A percentile compares a stretch with the other conserved stretches of the same genome.
These are phyloP conservation scores for Metschnikowia drakensbergensis DNA, from an alignment of 805 yeast species.

Conservation along the genomic window DNA sequence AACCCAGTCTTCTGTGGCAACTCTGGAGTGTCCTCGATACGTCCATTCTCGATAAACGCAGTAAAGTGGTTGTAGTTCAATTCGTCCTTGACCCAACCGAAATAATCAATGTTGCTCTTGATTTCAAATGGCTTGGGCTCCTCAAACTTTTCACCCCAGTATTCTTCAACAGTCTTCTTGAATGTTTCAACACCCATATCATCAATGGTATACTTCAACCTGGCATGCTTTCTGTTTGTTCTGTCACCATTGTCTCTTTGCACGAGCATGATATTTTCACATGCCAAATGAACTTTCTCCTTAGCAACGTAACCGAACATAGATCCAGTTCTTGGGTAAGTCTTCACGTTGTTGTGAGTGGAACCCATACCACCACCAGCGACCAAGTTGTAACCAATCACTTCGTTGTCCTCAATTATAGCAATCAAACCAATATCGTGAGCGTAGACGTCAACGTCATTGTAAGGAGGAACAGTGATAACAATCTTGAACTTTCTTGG, in stretches of 20 bases:
- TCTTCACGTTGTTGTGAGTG: slow-evolving; percentile 93
- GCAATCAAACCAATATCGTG: slow-evolving; percentile 93
- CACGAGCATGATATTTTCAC: slow-evolving; percentile 89
- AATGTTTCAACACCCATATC: slow-evolving; percentile 86
- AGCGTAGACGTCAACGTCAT: slow-evolving; percentile 95
- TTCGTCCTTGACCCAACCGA: slow-evolving; percentile 92
- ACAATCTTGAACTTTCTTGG: slow-evolving; percentile 96
- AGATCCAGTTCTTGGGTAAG: slow-evolving; percentile 94
- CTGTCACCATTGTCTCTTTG: slow-evolving; percentile 96
- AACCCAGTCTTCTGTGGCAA: slow-evolving; percentile 88
- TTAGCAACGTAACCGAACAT: slow-evolving; percentile 69
- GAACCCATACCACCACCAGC: slow-evolving; percentile 99
- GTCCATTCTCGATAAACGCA: slow-evolving; percentile 91
- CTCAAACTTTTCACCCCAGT: slow-evolving; percentile 71
- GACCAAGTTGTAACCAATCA: slow-evolving; percentile 78
- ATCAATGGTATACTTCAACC: slow-evolving; percentile 94
- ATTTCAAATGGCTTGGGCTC: slow-evolving; percentile 70
- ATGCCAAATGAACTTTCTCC: slow-evolving; percentile 69
- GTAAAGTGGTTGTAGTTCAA: slow-evolving; percentile 84
- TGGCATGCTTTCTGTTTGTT: slow-evolving; percentile 93
- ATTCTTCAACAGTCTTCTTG: slow-evolving; percentile 76
- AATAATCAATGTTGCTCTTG: slow-evolving; percentile 83
- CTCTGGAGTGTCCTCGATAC: slow-evolving; percentile 90
- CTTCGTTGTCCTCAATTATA: slow-evolving; percentile 62
- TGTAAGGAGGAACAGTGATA: slow-evolving; percentile 92